Base-by-base conservation (phyloP, 2,329 filamentous ascomycete species). In the Diaporthe sp. region DNA sequence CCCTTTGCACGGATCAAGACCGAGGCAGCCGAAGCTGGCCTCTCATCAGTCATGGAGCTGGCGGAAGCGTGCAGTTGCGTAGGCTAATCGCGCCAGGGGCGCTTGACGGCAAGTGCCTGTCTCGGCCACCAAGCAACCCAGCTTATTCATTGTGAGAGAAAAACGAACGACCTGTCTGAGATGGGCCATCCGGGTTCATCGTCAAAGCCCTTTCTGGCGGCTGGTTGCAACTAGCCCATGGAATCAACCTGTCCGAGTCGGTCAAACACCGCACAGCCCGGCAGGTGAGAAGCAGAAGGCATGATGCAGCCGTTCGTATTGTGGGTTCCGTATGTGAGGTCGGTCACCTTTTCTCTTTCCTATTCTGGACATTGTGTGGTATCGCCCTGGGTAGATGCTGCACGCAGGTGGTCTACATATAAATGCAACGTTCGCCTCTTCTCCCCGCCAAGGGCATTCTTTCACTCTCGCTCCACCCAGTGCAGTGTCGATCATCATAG, bases 341-440 rank as follows among this genome's bases (percentile, higher is more conserved):
- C 13, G 22, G 44, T 19, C 30, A 37, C 27, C n/a, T n/a, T 51
- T 50, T 12, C 61, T 50, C 61, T 66, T 50, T 66, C 61, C 61
- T 50, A 13, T 66, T 35, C 4, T 37, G 61, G 61, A 35, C 44
- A 47, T 35, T 66, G 61, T 51, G 63, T 66, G 63, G 63, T 32
- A 35, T 66, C 30, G 63, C 30, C 63, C 44, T 39, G 13, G 30
- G 55, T 37, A 9, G 55, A 37, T 37, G 44, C 63, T 66, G 63
- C 63, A 37, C n/a, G 63, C 32, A 66, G 63, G 44, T 44, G 63
- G 63, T 66, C 63, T 63, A 30, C 47, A 63, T 53, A 71, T 61
- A 63, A 50, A 63, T 63, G 56, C 69, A 71, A 53, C 56, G 22
- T 71, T 59, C 44, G 55, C 55, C 69, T 71, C 69, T 70, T 8